Evolutionary conservation across 805 yeast species (phyloP), one percentile per base, ranked within the genome.

Genomic region (Schwanniomyces occidentalis): DNA sequence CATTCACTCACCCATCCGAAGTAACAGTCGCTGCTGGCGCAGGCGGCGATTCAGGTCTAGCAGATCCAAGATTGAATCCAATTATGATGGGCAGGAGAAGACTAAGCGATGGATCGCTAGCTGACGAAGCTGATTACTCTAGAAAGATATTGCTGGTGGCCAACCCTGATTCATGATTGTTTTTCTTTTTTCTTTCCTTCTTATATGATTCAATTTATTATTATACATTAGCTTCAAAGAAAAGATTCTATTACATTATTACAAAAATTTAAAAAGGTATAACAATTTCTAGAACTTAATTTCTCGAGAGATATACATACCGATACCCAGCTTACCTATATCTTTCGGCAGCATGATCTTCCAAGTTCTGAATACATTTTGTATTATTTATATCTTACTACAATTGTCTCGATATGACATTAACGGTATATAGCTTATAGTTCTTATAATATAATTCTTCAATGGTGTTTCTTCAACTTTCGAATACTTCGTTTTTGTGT

Each of bases 121-220:
- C 95, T 8, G 95, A 88, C 56, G 95, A 85, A 42, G 78, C 86
- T 4, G 93, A 86, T 56, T 85, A 82, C 61, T 73, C 85, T 32
- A 71, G 89, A 53, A 45, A 45, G 20, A 80, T 86, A 13, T 68
- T 90, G 30, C 82, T 88, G 40, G 95, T 90, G 8, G 90, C 95
- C 21, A 90, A 90, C 52, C 96, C 96, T 1, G 95, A 87, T 56
- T 23, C 26, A 14, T 35, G 26, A 35, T 14, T 9, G 17, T 8
- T n/a, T n/a, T n/a, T n/a, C n/a, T n/a, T n/a, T n/a, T n/a, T n/a
- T n/a, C n/a, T n/a, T n/a, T n/a, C n/a, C n/a, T n/a, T n/a, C n/a
- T n/a, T n/a, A n/a, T n/a, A n/a, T n/a, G n/a, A n/a, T n/a, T n/a
- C n/a, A n/a, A n/a, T n/a, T n/a, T n/a, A n/a, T n/a, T n/a, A n/a